Evolutionary conservation across 805 yeast species (phyloP).

Genomic region (Candida pseudofarinosa): DNA sequence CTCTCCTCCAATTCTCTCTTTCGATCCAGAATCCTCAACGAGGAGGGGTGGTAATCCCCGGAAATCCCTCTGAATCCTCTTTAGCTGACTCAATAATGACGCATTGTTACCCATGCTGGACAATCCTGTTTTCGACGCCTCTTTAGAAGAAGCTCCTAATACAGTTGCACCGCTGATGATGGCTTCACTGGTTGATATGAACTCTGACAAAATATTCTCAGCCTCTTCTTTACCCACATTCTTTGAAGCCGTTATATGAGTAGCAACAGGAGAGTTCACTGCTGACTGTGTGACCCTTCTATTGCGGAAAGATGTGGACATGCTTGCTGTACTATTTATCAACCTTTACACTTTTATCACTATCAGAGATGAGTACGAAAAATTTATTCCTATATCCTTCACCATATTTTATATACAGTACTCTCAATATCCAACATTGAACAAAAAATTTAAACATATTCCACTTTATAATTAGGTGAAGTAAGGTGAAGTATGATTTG

Average conservation of each 20-base stretch:
- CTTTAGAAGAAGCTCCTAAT: conserved; percentile 16
- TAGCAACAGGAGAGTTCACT: conserved; percentile 45
- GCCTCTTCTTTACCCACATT: conserved; percentile 38
- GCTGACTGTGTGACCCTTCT: conserved; percentile 42
- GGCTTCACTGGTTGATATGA: conserved; percentile 37
- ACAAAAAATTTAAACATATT: no score
- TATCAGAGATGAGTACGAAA: neutral
- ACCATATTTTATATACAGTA: neutral
- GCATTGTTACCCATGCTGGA: conserved; percentile 26
- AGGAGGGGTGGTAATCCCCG: conserved; percentile 70
- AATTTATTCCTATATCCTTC: neutral
- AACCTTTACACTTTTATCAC: neutral
- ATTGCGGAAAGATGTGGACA: conserved; percentile 29
- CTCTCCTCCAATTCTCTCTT: neutral
- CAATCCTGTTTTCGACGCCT: conserved; percentile 28
- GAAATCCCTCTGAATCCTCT: conserved; percentile 71
- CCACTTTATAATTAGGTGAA: no score
- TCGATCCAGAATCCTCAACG: conserved; percentile 10
- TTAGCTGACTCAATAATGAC: conserved; percentile 57
- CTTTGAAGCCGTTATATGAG: conserved; percentile 26
- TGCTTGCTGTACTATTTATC: neutral
- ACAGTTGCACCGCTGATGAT: conserved; percentile 18
- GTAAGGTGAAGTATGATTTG: neutral
- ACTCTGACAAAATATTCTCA: conserved; percentile 42
- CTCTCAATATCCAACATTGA: no score